Evolutionary conservation across 2,329 filamentous ascomycete species (phyloP).

Genomic region (Diaporthe ampelina): DNA sequence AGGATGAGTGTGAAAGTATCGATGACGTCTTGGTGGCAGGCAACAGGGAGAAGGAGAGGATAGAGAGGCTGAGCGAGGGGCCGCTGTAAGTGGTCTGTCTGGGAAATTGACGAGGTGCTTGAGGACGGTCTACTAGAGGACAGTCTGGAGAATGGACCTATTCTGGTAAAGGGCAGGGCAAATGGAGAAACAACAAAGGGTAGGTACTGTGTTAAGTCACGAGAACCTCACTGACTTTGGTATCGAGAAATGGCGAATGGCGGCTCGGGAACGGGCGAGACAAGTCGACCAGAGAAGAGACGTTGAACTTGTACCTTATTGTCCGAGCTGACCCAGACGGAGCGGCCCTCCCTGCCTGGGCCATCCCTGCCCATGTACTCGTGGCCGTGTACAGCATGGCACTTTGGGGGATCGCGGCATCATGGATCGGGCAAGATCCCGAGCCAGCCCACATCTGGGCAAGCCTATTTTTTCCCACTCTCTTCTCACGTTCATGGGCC

Average conservation of each 20-base stretch:
- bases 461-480: neutral
- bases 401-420: constrained; percentile 22
- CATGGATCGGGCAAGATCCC: constrained; percentile 30
- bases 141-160: neutral
- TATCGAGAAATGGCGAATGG: neutral
- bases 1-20: neutral
- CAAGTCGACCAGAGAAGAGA: neutral
- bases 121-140: neutral
- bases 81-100: neutral
- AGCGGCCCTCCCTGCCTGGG: neutral
- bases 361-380: constrained; percentile 1
- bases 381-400: neutral
- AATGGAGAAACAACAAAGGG: too few species aligned
- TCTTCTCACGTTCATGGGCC: neutral
- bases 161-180: neutral
- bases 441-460: constrained; percentile 19
- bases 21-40: constrained; percentile 11
- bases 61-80: neutral
- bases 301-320: neutral
- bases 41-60: neutral
- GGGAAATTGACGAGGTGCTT: neutral
- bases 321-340: neutral
- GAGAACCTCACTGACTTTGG: constrained; percentile 7
- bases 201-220: neutral
- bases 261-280: neutral